Evolutionary conservation across 306 rosid species (phyloP).

Genomic region (Carpinus fangiana): DNA sequence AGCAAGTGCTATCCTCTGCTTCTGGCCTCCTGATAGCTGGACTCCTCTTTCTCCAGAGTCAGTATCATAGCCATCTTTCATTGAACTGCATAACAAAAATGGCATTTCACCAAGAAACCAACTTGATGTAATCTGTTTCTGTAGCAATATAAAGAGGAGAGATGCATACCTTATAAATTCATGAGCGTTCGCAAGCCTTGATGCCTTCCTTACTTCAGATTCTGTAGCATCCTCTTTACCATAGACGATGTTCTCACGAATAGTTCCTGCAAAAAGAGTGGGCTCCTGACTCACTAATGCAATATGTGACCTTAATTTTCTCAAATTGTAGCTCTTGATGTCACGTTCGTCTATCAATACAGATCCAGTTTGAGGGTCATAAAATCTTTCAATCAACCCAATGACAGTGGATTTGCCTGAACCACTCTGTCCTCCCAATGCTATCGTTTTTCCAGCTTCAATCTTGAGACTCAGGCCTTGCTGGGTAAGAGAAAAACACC

Average conservation of each 20-base stretch:
- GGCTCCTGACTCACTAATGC: slow-evolving; percentile 84
- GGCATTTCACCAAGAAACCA: neutral
- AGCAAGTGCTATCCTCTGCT: slow-evolving; percentile 84
- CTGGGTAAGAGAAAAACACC: slow-evolving; percentile 64
- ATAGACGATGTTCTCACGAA: slow-evolving; percentile 65
- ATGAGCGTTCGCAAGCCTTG: slow-evolving; percentile 70
- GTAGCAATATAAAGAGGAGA: neutral
- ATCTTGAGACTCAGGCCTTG: slow-evolving; percentile 54
- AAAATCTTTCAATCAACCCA: slow-evolving; percentile 76
- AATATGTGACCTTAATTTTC: slow-evolving; percentile 62
- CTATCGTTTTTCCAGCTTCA: slow-evolving; percentile 65
- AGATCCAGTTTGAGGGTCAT: slow-evolving; percentile 64
- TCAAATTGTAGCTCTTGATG: slow-evolving; percentile 51
- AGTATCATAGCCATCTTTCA: slow-evolving; percentile 69
- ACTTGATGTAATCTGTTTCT: neutral
- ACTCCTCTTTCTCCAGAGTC: slow-evolving; percentile 83
- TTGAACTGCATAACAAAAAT: slow-evolving; percentile 44
- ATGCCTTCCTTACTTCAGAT: slow-evolving; percentile 60
- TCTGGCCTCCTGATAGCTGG: slow-evolving; percentile 81
- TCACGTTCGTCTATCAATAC: slow-evolving; percentile 54
- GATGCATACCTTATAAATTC: slow-evolving; percentile 65
- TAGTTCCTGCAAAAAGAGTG: slow-evolving; percentile 69
- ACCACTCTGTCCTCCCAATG: slow-evolving; percentile 82
- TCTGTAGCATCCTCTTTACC: slow-evolving; percentile 58
- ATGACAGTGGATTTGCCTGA: slow-evolving; percentile 83